These are phyloP conservation scores for Clonostachys byssicola DNA, from an alignment of 2,329 filamentous ascomycete species.

Conservation along the genomic window DNA sequence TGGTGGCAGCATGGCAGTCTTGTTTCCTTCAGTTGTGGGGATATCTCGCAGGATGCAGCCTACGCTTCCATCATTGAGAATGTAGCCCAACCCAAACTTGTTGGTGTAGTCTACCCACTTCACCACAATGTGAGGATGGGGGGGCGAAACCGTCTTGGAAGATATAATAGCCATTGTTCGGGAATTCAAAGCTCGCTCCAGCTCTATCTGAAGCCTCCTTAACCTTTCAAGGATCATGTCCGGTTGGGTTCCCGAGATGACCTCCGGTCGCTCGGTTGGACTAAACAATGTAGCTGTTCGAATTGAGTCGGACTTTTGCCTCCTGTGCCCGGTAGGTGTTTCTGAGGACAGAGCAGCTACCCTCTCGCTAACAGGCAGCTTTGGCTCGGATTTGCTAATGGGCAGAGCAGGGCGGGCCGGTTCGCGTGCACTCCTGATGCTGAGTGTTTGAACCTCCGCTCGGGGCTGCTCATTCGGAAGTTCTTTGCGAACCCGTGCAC, in stretches of 20 bases:
- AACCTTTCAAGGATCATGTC: conserved; percentile 54
- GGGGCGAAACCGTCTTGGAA: conserved; percentile 45
- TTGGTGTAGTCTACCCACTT: conserved; percentile 91
- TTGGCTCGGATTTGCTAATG: not conserved
- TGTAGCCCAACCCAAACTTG: conserved; percentile 81
- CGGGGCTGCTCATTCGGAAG: conserved; percentile 6
- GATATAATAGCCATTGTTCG: conserved; percentile 58
- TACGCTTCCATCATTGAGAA: conserved; percentile 76
- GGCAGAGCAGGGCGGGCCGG: not conserved
- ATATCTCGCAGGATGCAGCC: conserved; percentile 64
- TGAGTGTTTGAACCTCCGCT: conserved; percentile 12
- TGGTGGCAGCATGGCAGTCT: conserved; percentile 55
- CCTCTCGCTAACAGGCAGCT: conserved; percentile 18
- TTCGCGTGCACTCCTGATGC: not conserved
- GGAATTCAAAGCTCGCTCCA: conserved; percentile 60
- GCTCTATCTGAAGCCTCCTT: conserved; percentile 50
- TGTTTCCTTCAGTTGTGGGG: conserved; percentile 43
- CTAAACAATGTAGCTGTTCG: conserved; percentile 49
- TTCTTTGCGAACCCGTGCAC: conserved; percentile 18
- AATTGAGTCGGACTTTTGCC: conserved; percentile 18
- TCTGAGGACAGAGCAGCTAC: conserved; percentile 14
- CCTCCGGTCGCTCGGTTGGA: conserved; percentile 44
- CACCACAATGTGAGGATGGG: conserved; percentile 61
- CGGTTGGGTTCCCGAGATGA: conserved; percentile 49
- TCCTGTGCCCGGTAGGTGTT: conserved; percentile 12